Conservation (phyloP, 139 green algal species). For the Auxenochlorella protothecoides region DNA sequence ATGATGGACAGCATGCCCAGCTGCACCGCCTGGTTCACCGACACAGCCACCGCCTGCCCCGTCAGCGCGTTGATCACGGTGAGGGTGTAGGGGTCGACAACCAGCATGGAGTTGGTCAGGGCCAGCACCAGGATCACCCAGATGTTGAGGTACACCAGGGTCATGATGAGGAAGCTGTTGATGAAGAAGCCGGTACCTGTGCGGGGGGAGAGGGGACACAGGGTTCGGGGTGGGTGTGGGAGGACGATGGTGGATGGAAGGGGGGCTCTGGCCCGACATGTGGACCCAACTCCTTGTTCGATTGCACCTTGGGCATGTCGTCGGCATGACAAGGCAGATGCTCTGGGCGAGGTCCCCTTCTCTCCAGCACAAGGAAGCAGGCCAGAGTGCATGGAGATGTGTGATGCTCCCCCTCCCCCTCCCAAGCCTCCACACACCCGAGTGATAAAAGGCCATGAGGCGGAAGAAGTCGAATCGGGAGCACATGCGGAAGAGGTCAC, state of each 20-base stretch:
- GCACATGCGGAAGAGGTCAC: slow-evolving; percentile 65
- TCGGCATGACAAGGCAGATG: too few relatives aligned
- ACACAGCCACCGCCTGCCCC: slow-evolving; percentile 13
- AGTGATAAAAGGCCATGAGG: slow-evolving; percentile 63
- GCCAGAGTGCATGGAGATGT: too few relatives aligned
- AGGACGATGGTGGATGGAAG: too few relatives aligned
- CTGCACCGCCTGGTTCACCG: slow-evolving; percentile 50
- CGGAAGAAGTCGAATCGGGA: slow-evolving; percentile 71
- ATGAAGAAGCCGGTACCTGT: slow-evolving; percentile 59
- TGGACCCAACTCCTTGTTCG: too few relatives aligned
- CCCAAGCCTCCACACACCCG: slow-evolving; percentile 9
- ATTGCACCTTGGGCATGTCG: too few relatives aligned
- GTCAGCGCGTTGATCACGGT: slow-evolving; percentile 20
- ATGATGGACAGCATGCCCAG: slow-evolving; percentile 56
- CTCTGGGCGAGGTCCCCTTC: too few relatives aligned
- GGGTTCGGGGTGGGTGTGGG: too few relatives aligned
- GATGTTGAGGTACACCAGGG: slow-evolving; percentile 46
- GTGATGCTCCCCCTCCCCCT: too few relatives aligned
- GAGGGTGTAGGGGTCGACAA: slow-evolving; percentile 1
- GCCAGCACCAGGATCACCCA: slow-evolving; percentile 45
- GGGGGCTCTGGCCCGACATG: too few relatives aligned
- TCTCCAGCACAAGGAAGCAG: too few relatives aligned
- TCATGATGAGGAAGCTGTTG: slow-evolving; percentile 59
- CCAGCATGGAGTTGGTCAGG: slow-evolving; percentile 14
- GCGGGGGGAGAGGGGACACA: slow-evolving; percentile 4